Conservation (phyloP, 805 yeast genomes). For the Phaffomyces opuntiae region DNA sequence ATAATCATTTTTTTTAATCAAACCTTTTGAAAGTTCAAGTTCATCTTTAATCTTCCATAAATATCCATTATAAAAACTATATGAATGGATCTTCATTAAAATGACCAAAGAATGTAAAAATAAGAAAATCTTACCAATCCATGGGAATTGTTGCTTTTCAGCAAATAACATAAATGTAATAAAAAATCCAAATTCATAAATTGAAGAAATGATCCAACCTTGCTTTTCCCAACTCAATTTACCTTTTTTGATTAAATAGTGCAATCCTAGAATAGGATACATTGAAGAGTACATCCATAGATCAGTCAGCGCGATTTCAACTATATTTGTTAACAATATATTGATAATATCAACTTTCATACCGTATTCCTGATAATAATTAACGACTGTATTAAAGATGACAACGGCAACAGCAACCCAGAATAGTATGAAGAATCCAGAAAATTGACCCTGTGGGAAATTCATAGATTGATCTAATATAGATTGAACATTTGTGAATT, state of each 20-base stretch:
- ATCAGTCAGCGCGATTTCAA: slow-evolving; percentile 69
- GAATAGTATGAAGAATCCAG: slow-evolving; percentile 74
- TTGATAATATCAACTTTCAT: slow-evolving; percentile 47
- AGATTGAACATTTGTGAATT: slow-evolving; percentile 13
- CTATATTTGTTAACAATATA: slow-evolving; percentile 53
- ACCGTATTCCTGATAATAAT: slow-evolving; percentile 43
- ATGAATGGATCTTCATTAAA: slow-evolving; percentile 94
- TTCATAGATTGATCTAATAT: slow-evolving; percentile 19
- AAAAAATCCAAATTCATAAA: slow-evolving; percentile 50
- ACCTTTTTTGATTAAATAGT: slow-evolving; percentile 40
- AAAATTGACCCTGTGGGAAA: slow-evolving; percentile 33
- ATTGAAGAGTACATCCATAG: slow-evolving; percentile 62
- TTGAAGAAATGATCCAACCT: slow-evolving; percentile 60
- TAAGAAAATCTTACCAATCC: slow-evolving; percentile 87
- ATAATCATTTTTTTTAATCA: slow-evolving; percentile 33
- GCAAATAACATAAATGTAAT: slow-evolving; percentile 50
- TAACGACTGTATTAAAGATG: slow-evolving; percentile 45
- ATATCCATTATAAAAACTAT: slow-evolving; percentile 87
- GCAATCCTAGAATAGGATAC: slow-evolving; percentile 57
- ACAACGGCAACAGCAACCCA: slow-evolving; percentile 50
- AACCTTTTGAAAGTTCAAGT: slow-evolving; percentile 39
- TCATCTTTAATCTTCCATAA: slow-evolving; percentile 61
- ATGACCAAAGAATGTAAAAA: slow-evolving; percentile 79
- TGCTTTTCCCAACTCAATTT: slow-evolving; percentile 49
- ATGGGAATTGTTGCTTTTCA: slow-evolving; percentile 54